Base-by-base conservation (phyloP, 2,329 filamentous ascomycete species). In the Sclerotinia subarctica region DNA sequence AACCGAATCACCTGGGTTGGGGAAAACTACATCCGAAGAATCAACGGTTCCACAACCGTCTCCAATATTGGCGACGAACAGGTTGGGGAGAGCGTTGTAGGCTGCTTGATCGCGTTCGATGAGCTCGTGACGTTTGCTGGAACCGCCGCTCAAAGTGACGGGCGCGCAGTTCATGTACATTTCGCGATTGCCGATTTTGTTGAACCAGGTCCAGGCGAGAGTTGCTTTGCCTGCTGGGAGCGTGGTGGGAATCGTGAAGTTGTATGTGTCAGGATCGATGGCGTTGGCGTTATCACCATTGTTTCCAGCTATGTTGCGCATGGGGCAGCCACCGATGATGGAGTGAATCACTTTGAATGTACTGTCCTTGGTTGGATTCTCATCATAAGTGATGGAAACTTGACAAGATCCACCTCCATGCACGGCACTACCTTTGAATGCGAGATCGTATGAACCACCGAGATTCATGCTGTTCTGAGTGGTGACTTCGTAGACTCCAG, bases 131-230 rank as follows among this genome's bases (percentile, higher is more conserved):
- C 75, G 76, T 8, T 81, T 77, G 65, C 79, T 77, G 1, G 81
- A 78, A 29, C 80, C 80, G 5, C 79, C 80, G 0, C 86, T 86
- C 32, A 98, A 83, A 0, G 83, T 85, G 59, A 96, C 79, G 0
- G 92, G 87, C 0, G 90, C 92, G 74, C 94, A 99, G 84, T 97
- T 96, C 93, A 97, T 96, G 84, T 98, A 97, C 85, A 97, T 93
- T 78, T 98, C 95, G 0, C 94, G 89, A 81, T 97, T 97, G 3
- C 95, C 95, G 13, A 96, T 76, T 69, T 90, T 90, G 82, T 98
- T 98, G 80, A 96, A 88, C 95, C 95, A 98, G 0, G 93, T 93
- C 93, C 94, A 98, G 0, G 92, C 92, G 6, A 98, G 83, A 0
- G 89, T 91, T 35, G 91, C 94, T 52, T 93, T 85, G 5, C 94